phyloP scores from a whole-genome alignment of 2,329 filamentous ascomycete genomes.

The Verticillium albo-atrum region DNA sequence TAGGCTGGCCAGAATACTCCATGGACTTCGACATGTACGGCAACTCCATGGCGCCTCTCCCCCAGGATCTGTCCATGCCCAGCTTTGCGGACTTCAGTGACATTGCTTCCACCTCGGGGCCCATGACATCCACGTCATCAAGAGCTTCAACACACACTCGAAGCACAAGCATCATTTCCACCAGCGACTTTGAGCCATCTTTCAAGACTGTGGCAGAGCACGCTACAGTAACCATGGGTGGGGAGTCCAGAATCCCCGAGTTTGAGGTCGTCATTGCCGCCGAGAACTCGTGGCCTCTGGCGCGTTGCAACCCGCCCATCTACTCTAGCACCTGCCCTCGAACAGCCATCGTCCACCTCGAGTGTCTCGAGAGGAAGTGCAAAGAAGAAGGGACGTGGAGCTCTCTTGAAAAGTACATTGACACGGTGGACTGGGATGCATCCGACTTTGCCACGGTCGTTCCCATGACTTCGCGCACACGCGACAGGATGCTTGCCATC shows the following conservation, averaged over 20 bases:
- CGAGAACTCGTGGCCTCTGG: conserved; percentile 47
- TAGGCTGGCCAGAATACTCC: conserved; percentile 38
- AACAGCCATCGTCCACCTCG: conserved; percentile 47
- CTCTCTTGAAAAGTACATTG: conserved; percentile 36
- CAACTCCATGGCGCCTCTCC: conserved; percentile 21
- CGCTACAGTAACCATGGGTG: conserved; percentile 7
- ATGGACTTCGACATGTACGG: conserved; percentile 39
- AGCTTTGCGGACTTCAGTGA: conserved; percentile 35
- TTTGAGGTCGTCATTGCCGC: conserved; percentile 42
- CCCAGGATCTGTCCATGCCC: conserved; percentile 28
- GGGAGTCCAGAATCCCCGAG: conserved; percentile 32
- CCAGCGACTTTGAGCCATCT: conserved; percentile 27
- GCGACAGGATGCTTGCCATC: conserved; percentile 68
- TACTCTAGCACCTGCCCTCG: conserved; percentile 33
- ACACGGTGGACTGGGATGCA: conserved; percentile 29
- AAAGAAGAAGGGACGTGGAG: conserved; percentile 43
- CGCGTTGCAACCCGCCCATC: conserved; percentile 42
- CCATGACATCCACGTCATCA: conserved; percentile 34
- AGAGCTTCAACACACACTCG: conserved; percentile 40
- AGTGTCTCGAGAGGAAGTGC: conserved; percentile 45
- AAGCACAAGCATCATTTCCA: conserved; percentile 42
- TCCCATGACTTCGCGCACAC: conserved; percentile 43
- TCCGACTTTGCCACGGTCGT: conserved; percentile 36
- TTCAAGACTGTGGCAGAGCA: conserved; percentile 25
- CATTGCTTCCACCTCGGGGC: conserved; percentile 36